Evolutionary conservation across 805 yeast species (phyloP).

Genomic region (Ogataea paradorogensis): DNA sequence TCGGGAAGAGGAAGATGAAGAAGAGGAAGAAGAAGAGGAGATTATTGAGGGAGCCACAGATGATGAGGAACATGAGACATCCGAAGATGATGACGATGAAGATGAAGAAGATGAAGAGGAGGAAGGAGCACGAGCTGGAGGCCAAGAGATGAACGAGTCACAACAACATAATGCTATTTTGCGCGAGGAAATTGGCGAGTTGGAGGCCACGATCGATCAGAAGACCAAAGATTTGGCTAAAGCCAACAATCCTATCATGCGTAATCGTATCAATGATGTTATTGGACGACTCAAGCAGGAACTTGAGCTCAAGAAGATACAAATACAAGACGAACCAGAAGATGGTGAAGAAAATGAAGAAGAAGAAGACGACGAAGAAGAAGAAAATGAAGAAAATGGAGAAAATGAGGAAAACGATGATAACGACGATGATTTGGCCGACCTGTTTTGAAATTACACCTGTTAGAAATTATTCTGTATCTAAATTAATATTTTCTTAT

Average conservation of each 20-base stretch:
- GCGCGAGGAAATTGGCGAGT: slow-evolving; percentile 80
- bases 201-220: slow-evolving; percentile 71
- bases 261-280: slow-evolving; percentile 79
- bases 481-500: not conserved
- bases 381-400: slow-evolving; percentile 46
- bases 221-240: slow-evolving; percentile 70
- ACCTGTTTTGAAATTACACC: slow-evolving; percentile 19
- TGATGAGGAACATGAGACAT: slow-evolving; percentile 43
- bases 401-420: slow-evolving; percentile 27
- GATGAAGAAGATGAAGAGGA: slow-evolving; percentile 44
- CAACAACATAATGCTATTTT: slow-evolving; percentile 68
- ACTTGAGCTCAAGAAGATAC: slow-evolving; percentile 73
- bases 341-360: slow-evolving; percentile 27
- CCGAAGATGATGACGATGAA: slow-evolving; percentile 48
- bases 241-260: slow-evolving; percentile 80
- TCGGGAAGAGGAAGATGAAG: slow-evolving; percentile 36
- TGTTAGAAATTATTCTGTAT: slow-evolving; percentile 5
- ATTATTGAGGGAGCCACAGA: slow-evolving; percentile 46
- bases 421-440: slow-evolving; percentile 33
- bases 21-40: slow-evolving; percentile 34
- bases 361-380: slow-evolving; percentile 29
- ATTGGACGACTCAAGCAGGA: slow-evolving; percentile 76
- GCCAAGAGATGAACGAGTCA: slow-evolving; percentile 45
- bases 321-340: slow-evolving; percentile 34
- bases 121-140: slow-evolving; percentile 36